Evolutionary conservation across 495 filamentous ascomycete species (phyloP).

Genomic region (Hamigera avellanea): DNA sequence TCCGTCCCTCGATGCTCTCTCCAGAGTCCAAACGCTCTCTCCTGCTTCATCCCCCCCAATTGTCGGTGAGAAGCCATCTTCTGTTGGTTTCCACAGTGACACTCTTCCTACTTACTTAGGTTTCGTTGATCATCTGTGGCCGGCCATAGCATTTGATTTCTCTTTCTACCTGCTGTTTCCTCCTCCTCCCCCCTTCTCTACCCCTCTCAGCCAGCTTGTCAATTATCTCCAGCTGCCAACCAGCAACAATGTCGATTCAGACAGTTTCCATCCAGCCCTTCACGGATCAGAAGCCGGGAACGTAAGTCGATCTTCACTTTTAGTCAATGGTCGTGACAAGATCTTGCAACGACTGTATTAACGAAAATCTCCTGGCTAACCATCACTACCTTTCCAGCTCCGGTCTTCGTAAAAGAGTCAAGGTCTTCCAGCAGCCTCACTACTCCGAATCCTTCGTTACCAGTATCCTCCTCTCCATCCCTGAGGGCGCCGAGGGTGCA

Average conservation of each 20-base stretch:
- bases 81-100: slow-evolving; percentile 1
- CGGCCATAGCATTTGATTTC: slow-evolving; percentile 1
- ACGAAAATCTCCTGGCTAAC: too few relatives aligned
- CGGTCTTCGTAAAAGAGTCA: slow-evolving; percentile 96
- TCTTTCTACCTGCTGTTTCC: slow-evolving; percentile 2
- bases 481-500: slow-evolving; percentile 76
- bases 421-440: slow-evolving; percentile 86
- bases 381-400: slow-evolving; percentile 45
- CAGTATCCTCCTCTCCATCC: slow-evolving; percentile 88
- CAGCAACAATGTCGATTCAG: slow-evolving; percentile 54
- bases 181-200: slow-evolving; percentile 5
- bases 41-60: slow-evolving; percentile 9
- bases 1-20: not conserved
- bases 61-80: slow-evolving; percentile 12
- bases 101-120: not conserved
- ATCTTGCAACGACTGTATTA: too few relatives aligned
- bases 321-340: not conserved
- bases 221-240: slow-evolving; percentile 2
- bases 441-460: slow-evolving; percentile 95
- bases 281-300: slow-evolving; percentile 96
- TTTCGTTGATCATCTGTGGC: not conserved
- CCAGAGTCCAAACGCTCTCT: slow-evolving; percentile 11
- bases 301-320: slow-evolving; percentile 51
- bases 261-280: slow-evolving; percentile 69
- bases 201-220: slow-evolving; percentile 3